A percentile compares a stretch with the other conserved stretches of the same genome.
These are phyloP conservation scores for Schizochytrium sp. DNA, from an alignment of 108 stramenopile genomes.

Conservation along the genomic window DNA sequence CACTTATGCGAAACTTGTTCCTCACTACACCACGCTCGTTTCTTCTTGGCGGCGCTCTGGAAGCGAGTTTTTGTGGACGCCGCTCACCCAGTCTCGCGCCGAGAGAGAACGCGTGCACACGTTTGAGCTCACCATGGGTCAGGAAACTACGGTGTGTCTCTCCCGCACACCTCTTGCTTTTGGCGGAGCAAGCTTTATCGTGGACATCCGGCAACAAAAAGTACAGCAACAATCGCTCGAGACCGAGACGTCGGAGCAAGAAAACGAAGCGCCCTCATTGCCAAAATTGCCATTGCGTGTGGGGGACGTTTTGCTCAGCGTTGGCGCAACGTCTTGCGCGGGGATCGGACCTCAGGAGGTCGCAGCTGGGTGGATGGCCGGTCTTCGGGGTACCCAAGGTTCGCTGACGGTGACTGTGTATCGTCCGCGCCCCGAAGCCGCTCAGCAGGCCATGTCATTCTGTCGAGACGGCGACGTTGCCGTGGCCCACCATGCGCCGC, in stretches of 20 bases:
- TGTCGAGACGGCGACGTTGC: not conserved
- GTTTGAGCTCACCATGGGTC: not conserved
- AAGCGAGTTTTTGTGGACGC: not conserved
- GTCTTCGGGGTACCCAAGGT: not conserved
- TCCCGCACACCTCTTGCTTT: not conserved
- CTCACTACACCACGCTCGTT: not conserved
- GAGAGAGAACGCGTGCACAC: not conserved
- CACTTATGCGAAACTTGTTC: not conserved
- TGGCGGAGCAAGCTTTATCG: not conserved
- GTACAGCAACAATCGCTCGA: too few species aligned
- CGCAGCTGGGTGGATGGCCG: not conserved
- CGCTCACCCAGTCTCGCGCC: not conserved
- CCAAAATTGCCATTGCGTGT: not conserved
- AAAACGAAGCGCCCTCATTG: too few species aligned
- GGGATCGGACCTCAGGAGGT: not conserved
- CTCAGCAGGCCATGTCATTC: not conserved
- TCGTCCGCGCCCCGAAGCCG: not conserved
- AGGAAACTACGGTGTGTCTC: not conserved
- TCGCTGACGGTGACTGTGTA: not conserved
- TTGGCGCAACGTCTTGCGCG: not conserved
- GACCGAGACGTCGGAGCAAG: too few species aligned
- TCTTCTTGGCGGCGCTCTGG: not conserved
- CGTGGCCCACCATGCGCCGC: not conserved
- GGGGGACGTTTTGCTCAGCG: not conserved
- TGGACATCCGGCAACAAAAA: not conserved